Evolutionary conservation across 1,284 basidiomycete species (phyloP), one percentile per base, ranked within the genome.

Genomic region (Afroboletus lepidellus): DNA sequence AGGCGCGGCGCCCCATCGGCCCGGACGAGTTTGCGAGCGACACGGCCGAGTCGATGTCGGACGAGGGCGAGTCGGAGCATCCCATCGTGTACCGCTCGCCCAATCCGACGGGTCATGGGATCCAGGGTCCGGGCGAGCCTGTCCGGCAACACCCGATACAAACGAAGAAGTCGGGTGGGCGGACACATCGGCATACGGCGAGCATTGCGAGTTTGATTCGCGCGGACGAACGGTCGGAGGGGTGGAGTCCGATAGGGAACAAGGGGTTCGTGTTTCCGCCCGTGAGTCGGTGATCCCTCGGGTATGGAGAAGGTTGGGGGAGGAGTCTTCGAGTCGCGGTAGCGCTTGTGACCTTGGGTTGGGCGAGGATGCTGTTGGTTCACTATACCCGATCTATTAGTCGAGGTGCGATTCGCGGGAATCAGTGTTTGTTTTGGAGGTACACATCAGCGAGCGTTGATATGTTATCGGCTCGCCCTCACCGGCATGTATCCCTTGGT

Each of bases 151-250:
- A 33, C 69, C 67, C 13, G 3, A 65, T 62, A 29, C 73, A 51
- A 5, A 37, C 25, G 16, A 67, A 57, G 27, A 57, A 55, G 30
- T 42, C 48, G 4, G 51, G 47, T 13, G 52, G 69, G 59, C 75
- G 77, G 64, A 76, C 72, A 36, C 87, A 90, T 65, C 69, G 79
- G 48, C 87, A 90, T 66, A 91, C 89, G 1, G 89, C 89, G 21
- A 89, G 85, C 57, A 91, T 91, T 55, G 89, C 85, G 23, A 88
- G 86, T 63, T 69, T 91, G 57, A 90, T 90, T 50, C 74, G 86
- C 12, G 81, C 84, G 5, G 85, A 87, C 39, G 86, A 90, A 58
- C 72, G 87, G 34, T 78, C 81, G 60, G 87, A 88, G 58, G 87
- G 86, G 3, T 90, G 88, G 87, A 89, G 88, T 67, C 85, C 85